Evolutionary conservation across 352 stramenopile species (phyloP).

Genomic region (Globisporangium parvum): DNA sequence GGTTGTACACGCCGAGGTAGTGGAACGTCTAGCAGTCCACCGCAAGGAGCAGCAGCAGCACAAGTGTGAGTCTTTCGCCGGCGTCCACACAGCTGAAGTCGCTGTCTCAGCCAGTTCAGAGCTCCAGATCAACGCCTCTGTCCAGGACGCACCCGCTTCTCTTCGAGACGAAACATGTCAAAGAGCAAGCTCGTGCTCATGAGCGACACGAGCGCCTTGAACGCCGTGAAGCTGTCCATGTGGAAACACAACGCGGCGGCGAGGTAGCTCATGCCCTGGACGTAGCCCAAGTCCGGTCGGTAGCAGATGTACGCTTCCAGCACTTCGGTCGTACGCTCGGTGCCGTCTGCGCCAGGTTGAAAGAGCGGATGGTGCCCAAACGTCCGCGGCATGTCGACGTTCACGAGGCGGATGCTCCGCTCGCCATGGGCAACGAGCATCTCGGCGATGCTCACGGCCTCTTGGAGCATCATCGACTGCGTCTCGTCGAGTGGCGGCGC

Average conservation of each 20-base stretch:
- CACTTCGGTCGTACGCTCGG: conserved; percentile 68
- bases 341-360: conserved; percentile 62
- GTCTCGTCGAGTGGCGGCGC: conserved; percentile 1
- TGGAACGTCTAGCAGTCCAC: conserved; percentile 62
- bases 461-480: conserved; percentile 34
- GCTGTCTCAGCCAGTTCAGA: background rate
- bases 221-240: conserved; percentile 85
- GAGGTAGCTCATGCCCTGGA: conserved; percentile 88
- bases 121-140: background rate
- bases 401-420: conserved; percentile 78
- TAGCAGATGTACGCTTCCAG: conserved; percentile 86
- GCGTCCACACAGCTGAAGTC: no score
- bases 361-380: conserved; percentile 82
- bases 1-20: conserved; percentile 74
- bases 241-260: conserved; percentile 79
- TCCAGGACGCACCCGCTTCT: conserved; percentile 47
- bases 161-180: conserved; percentile 83
- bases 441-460: conserved; percentile 71
- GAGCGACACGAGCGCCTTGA: conserved; percentile 75
- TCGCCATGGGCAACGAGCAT: conserved; percentile 76
- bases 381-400: conserved; percentile 81
- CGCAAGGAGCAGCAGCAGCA: conserved; percentile 2
- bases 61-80: background rate
- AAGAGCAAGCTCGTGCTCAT: conserved; percentile 85
- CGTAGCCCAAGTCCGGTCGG: conserved; percentile 76